Evolutionary conservation across 1,284 basidiomycete genomes (phyloP).

Genomic region (Ceratobasidium sp.): DNA sequence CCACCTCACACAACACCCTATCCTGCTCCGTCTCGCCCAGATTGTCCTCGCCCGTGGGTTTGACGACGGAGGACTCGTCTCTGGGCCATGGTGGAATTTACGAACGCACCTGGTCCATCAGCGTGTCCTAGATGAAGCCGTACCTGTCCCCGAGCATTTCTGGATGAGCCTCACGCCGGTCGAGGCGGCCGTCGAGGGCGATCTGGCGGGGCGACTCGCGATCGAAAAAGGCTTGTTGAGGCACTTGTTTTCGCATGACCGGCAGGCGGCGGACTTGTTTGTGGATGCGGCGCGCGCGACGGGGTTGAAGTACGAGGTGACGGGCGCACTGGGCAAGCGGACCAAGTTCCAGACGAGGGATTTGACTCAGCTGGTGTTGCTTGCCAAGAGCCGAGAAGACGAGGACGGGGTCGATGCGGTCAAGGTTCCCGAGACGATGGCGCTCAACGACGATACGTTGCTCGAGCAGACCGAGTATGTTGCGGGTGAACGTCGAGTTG

Average conservation of each 20-base stretch:
- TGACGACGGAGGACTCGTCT: conserved; percentile 57
- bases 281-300: conserved; percentile 81
- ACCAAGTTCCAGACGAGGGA: conserved; percentile 94
- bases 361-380: conserved; percentile 90
- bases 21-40: conserved; percentile 81
- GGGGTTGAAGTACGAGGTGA: conserved; percentile 89
- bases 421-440: conserved; percentile 77
- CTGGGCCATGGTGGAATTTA: conserved; percentile 81
- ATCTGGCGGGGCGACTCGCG: conserved; percentile 75
- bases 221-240: conserved; percentile 86
- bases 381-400: conserved; percentile 81
- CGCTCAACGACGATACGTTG: conserved; percentile 95
- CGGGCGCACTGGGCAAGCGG: conserved; percentile 91
- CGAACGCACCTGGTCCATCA: conserved; percentile 81
- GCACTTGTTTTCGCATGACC: conserved; percentile 80
- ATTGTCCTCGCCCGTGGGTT: conserved; percentile 70
- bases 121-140: conserved; percentile 87
- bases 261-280: conserved; percentile 81
- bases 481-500: conserved; percentile 63
- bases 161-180: conserved; percentile 65
- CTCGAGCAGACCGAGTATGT: conserved; percentile 95
- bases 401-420: conserved; percentile 55
- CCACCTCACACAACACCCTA: conserved; percentile 80
- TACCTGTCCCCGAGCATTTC: conserved; percentile 66
- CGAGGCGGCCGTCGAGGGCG: conserved; percentile 61